A percentile compares a stretch with the other conserved stretches of the same genome.
phyloP scores from a whole-genome alignment of 176 grass and related monocot genomes.

The Raddia guianensis region DNA sequence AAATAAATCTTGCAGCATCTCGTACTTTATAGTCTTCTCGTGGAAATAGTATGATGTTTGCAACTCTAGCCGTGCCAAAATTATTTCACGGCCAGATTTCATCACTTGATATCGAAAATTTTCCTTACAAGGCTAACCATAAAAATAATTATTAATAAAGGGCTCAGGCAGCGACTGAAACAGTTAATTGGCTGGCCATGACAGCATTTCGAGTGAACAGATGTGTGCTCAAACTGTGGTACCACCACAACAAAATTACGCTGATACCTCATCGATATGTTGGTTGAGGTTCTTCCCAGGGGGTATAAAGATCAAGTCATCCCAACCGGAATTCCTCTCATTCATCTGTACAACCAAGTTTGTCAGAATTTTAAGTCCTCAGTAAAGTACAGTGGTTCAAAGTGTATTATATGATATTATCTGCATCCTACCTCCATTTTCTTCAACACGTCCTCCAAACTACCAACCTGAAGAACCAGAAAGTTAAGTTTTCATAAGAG shows the following conservation, averaged over 20 bases:
- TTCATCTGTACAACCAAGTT: constrained; percentile 66
- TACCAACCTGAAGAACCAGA: constrained; percentile 68
- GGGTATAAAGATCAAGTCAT: constrained; percentile 98
- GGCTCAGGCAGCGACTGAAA: constrained; percentile 56
- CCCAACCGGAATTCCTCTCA: constrained; percentile 89
- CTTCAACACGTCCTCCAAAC: constrained; percentile 92
- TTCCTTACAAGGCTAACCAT: constrained; percentile 14
- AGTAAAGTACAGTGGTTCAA: background rate
- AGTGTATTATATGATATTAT: background rate
- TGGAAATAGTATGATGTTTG: constrained; percentile 1
- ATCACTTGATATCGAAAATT: constrained; percentile 28
- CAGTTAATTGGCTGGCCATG: constrained; percentile 45
- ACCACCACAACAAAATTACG: constrained; percentile 49
- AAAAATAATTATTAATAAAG: constrained; percentile 16
- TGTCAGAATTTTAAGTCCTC: background rate
- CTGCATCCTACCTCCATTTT: constrained; percentile 88
- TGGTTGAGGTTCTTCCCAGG: constrained; percentile 81
- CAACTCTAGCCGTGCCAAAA: background rate
- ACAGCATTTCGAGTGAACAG: constrained; percentile 41
- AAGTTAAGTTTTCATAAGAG: constrained; percentile 11
- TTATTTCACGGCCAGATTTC: constrained; percentile 29
- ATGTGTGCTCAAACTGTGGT: constrained; percentile 20
- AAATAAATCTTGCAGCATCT: background rate
- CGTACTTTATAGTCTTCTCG: background rate
- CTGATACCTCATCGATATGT: constrained; percentile 82